Base-by-base conservation (phyloP, 805 yeast genomes). In the Sugiyamaella mastotermitis region DNA sequence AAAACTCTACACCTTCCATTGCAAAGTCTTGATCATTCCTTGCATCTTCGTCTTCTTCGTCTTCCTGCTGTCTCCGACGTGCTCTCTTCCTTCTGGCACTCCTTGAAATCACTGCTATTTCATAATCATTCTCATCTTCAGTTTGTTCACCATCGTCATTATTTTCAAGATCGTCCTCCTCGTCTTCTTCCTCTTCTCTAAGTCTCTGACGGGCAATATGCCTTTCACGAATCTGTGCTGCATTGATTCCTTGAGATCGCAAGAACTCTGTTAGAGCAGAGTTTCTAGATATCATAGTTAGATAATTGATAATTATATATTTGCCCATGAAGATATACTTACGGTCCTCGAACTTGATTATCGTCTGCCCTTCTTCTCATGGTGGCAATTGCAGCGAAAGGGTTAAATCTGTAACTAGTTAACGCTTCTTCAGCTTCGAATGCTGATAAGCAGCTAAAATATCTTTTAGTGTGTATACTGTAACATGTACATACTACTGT, bases 201-300 rank as follows among this genome's bases (percentile, higher is more conserved):
- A 35, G 27, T 29, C 30, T 28, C 34, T 45, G 31, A 19, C 40
- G 45, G 31, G 26, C 37, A 7, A 34, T 44, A 26, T 41, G 43
- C 14, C 60, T 39, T 6, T 45, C 63, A 53, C 87, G 69, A 55
- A 86, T 86, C 29, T 76, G 78, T 41, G 78, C 86, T 1, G 95
- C 86, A 23, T 24, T 35, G 61, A 88, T 88, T 24, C 97, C 97
- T 59, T 87, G 94, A 40, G 82, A 85, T 35, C 87, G 68, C 43
- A 88, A 68, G 53, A 88, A 88, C 59, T 83, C 92, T 0, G 96
- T 88, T 48, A 88, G 66, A 0, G 97, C 97, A 49, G 94, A 81
- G 64, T 84, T 41, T 11, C n/a, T n/a, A n/a, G n/a, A n/a, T n/a
- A n/a, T n/a, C n/a, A n/a, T n/a, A n/a, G n/a, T n/a, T n/a, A n/a